phyloP scores from a whole-genome alignment of 2,329 filamentous ascomycete species.

The Hypoxylon sp. region DNA sequence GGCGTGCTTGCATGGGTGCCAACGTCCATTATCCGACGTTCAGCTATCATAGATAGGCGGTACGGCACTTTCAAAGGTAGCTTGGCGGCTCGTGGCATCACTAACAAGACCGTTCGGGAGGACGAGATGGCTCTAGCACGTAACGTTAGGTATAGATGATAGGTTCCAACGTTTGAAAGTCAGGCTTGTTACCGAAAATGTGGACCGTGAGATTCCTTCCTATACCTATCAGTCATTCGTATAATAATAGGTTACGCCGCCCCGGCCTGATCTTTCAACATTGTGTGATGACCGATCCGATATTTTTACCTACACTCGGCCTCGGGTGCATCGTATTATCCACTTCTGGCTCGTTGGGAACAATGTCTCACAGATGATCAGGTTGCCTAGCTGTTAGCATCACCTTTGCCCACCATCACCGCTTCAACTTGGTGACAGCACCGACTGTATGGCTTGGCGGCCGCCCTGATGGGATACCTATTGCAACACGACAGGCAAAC shows the following conservation, averaged over 20 bases:
- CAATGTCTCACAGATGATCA: conserved; percentile 31
- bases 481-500: conserved; percentile 26
- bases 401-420: conserved; percentile 5
- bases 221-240: conserved; percentile 1
- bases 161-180: conserved; percentile 20
- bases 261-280: conserved; percentile 23
- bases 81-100: conserved; percentile 33
- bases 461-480: conserved; percentile 20
- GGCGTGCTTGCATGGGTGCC: conserved; percentile 23
- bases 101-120: conserved; percentile 22
- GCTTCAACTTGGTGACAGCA: conserved; percentile 10
- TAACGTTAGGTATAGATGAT: conserved; percentile 14
- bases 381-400: conserved; percentile 10
- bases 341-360: conserved; percentile 28
- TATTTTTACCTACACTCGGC: conserved; percentile 19
- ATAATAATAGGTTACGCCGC: conserved; percentile 28
- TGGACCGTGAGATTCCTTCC: conserved; percentile 2
- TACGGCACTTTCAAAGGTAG: conserved; percentile 27
- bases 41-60: conserved; percentile 28
- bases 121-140: conserved; percentile 11
- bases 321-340: conserved; percentile 21
- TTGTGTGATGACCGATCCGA: conserved; percentile 36
- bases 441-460: conserved; percentile 16
- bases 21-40: conserved; percentile 26
- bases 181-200: conserved; percentile 6